These are phyloP conservation scores for Tephrocybe sp. DNA, from an alignment of 768 basidiomycete species.

Conservation along the genomic window DNA sequence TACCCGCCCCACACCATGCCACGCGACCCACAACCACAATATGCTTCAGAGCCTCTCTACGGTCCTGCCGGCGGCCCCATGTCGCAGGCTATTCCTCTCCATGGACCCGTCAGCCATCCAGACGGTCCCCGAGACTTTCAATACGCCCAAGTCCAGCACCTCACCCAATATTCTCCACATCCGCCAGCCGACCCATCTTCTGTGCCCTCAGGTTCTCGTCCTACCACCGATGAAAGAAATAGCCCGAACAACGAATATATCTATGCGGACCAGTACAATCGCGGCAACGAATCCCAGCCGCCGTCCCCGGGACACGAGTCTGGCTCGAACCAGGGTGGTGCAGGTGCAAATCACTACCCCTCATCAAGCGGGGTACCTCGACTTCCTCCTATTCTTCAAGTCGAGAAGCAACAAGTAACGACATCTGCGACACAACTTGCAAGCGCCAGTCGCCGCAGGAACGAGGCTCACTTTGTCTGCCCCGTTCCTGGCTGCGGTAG, in stretches of 20 bases:
- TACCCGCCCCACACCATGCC: conserved; percentile 35
- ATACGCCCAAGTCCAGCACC: conserved; percentile 40
- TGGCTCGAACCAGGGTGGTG: conserved; percentile 31
- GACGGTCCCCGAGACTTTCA: conserved; percentile 42
- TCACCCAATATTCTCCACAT: conserved; percentile 35
- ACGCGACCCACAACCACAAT: conserved; percentile 30
- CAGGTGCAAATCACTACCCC: conserved; percentile 58
- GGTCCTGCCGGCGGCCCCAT: conserved; percentile 39
- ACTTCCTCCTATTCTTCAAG: conserved; percentile 84
- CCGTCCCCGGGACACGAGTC: conserved; percentile 35
- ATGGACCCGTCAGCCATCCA: conserved; percentile 42
- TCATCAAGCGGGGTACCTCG: conserved; percentile 51
- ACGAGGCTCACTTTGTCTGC: conserved; percentile 91
- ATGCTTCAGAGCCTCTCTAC: conserved; percentile 35
- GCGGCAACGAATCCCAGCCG: conserved; percentile 38
- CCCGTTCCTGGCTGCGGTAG: conserved; percentile 95
- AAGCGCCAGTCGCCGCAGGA: conserved; percentile 84
- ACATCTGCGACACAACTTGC: conserved; percentile 92
- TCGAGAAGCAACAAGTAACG: conserved; percentile 94
- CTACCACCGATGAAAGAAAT: conserved; percentile 20
- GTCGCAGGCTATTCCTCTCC: conserved; percentile 42
- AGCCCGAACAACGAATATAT: conserved; percentile 44
- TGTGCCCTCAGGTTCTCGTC: conserved; percentile 23
- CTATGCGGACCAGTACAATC: conserved; percentile 54
- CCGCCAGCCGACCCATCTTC: conserved; percentile 27